phyloP scores from a whole-genome alignment of 2,329 filamentous ascomycete genomes.

The Myriosclerotinia scirpicola region DNA sequence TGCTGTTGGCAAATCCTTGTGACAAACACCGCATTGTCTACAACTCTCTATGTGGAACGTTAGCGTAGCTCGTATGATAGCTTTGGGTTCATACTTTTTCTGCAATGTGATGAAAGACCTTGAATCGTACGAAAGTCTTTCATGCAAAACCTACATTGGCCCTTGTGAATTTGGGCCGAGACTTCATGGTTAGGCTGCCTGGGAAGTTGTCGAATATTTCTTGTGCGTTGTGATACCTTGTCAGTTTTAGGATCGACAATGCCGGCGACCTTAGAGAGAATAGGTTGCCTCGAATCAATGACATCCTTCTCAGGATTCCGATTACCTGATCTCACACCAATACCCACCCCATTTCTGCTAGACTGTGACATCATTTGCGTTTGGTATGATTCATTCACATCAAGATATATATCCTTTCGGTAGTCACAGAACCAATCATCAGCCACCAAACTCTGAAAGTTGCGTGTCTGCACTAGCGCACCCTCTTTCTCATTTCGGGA shows the following conservation, averaged over 20 bases:
- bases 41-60: not conserved
- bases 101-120: not conserved
- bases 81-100: not conserved
- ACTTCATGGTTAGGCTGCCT: not conserved
- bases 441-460: not conserved
- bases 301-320: no score
- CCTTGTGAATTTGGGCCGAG: not conserved
- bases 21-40: not conserved
- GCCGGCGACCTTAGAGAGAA: not conserved
- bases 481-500: not conserved
- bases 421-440: not conserved
- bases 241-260: not conserved
- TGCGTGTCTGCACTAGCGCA: constrained; percentile 7
- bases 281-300: not conserved
- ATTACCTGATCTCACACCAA: not conserved
- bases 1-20: not conserved
- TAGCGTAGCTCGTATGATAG: not conserved
- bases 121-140: not conserved
- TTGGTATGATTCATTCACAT: not conserved
- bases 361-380: not conserved
- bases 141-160: not conserved
- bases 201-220: not conserved
- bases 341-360: not conserved
- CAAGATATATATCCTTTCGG: not conserved
- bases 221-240: not conserved